phyloP scores from a whole-genome alignment of 2,329 filamentous ascomycete species.

The Neonectria punicea region DNA sequence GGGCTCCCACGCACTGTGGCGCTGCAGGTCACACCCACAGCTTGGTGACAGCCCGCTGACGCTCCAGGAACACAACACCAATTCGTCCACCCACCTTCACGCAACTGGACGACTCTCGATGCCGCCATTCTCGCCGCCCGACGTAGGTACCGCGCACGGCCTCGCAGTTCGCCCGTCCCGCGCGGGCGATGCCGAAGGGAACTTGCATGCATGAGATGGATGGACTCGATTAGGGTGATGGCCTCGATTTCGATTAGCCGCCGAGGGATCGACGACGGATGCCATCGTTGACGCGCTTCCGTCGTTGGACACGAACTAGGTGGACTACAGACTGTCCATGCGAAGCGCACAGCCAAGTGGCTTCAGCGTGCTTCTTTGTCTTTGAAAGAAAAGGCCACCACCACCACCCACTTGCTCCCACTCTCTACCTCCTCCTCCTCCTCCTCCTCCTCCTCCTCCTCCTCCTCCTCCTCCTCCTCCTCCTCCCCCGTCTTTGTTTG shows the following conservation, averaged over 20 bases:
- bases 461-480: constrained; percentile 4
- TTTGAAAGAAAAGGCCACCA: not conserved
- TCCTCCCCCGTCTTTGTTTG: not conserved
- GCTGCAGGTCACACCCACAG: constrained; percentile 28
- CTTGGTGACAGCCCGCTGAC: constrained; percentile 33
- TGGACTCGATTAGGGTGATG: not conserved
- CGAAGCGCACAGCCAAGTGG: not conserved
- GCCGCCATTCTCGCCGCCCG: not conserved
- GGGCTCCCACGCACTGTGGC: constrained; percentile 21
- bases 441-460: not conserved
- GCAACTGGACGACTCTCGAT: not conserved
- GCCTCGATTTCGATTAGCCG: not conserved
- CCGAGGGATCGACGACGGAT: not conserved
- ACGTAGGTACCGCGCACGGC: constrained; percentile 8
- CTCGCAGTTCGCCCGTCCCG: constrained; percentile 11
- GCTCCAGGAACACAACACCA: constrained; percentile 32
- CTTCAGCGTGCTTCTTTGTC: not conserved
- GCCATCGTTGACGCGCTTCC: not conserved
- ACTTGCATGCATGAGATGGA: not conserved
- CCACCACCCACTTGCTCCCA: not conserved
- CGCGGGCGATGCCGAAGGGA: constrained; percentile 19
- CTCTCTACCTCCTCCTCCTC: not conserved
- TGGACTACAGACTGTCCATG: not conserved
- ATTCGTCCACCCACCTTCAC: not conserved
- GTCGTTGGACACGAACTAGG: not conserved